Evolutionary conservation across 495 filamentous ascomycete species (phyloP).

Genomic region (Annulohypoxylon nitens): DNA sequence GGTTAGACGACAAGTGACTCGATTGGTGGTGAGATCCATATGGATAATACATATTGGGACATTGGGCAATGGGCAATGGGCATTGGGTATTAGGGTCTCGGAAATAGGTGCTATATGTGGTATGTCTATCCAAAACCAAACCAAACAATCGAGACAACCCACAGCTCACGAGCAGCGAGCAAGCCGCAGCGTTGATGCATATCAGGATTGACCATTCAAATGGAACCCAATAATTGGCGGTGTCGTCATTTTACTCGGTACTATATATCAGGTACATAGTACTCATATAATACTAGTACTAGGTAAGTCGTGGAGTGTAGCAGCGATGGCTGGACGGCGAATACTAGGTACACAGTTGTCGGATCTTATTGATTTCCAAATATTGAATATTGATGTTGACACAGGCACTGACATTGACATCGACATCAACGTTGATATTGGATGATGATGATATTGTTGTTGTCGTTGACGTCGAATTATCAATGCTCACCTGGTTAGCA

Average conservation of each 20-base stretch:
- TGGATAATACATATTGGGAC: no score
- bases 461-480: slow-evolving; percentile 10
- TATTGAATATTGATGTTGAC: no score
- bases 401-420: no score
- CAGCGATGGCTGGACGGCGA: neutral
- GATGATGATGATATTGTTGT: neutral
- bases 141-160: slow-evolving; percentile 18
- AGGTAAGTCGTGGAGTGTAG: slow-evolving; percentile 12
- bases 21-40: slow-evolving; percentile 12
- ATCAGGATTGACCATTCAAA: slow-evolving; percentile 34
- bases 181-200: slow-evolving; percentile 19
- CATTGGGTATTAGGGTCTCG: slow-evolving; percentile 27
- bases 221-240: slow-evolving; percentile 42
- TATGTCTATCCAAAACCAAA: slow-evolving; percentile 21
- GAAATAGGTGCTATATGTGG: slow-evolving; percentile 28
- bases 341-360: no score
- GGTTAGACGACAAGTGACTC: slow-evolving; percentile 13
- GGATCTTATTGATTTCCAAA: no score
- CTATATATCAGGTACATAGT: slow-evolving; percentile 11
- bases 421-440: neutral
- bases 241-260: slow-evolving; percentile 22
- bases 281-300: slow-evolving; percentile 5
- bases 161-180: slow-evolving; percentile 22
- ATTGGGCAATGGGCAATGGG: slow-evolving; percentile 8
- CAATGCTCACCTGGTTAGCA: neutral